These are phyloP conservation scores for Williopsis jadinii DNA, from an alignment of 1,139 yeast species.

Conservation along the genomic window DNA sequence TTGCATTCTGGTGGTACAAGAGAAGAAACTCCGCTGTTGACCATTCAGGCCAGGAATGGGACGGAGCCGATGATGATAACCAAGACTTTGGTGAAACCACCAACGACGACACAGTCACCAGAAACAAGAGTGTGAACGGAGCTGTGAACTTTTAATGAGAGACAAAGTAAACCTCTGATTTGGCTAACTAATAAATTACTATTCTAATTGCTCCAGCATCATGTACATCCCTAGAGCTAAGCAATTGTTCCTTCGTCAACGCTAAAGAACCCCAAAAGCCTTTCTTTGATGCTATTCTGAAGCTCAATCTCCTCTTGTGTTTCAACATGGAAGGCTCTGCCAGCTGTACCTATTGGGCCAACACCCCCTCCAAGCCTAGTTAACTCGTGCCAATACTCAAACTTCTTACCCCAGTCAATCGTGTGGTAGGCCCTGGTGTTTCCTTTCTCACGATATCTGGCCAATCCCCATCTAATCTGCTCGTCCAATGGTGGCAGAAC, in stretches of 20 bases:
- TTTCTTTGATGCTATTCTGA: constrained; percentile 5
- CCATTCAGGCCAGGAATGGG: constrained; percentile 24
- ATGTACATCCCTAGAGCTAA: too few relatives aligned
- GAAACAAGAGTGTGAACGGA: constrained; percentile 16
- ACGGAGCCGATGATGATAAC: constrained; percentile 19
- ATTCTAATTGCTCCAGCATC: too few relatives aligned
- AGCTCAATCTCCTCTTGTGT: constrained; percentile 25
- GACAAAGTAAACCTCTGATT: too few relatives aligned
- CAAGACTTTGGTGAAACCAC: constrained; percentile 1
- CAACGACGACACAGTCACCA: constrained; percentile 6
- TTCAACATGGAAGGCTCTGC: constrained; percentile 32
- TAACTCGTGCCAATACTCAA: constrained; percentile 24
- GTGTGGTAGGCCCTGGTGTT: constrained; percentile 37
- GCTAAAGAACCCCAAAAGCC: constrained; percentile 14
- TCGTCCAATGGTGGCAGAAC: constrained; percentile 24
- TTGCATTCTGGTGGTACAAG: constrained; percentile 16
- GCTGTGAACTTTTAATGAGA: constrained; percentile 20
- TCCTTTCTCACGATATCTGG: constrained; percentile 22
- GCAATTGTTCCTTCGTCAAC: constrained; percentile 5
- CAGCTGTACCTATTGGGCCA: constrained; percentile 24
- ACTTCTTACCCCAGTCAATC: constrained; percentile 23
- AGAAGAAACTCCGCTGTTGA: constrained; percentile 15
- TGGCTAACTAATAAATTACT: too few relatives aligned
- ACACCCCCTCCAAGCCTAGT: constrained; percentile 28
- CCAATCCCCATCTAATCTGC: constrained; percentile 30